Percentiles rank a stretch among this genome's conserved stretches.
These are phyloP conservation scores for Parafenestella ontariensis DNA, from an alignment of 2,329 filamentous ascomycete genomes.

Conservation along the genomic window DNA sequence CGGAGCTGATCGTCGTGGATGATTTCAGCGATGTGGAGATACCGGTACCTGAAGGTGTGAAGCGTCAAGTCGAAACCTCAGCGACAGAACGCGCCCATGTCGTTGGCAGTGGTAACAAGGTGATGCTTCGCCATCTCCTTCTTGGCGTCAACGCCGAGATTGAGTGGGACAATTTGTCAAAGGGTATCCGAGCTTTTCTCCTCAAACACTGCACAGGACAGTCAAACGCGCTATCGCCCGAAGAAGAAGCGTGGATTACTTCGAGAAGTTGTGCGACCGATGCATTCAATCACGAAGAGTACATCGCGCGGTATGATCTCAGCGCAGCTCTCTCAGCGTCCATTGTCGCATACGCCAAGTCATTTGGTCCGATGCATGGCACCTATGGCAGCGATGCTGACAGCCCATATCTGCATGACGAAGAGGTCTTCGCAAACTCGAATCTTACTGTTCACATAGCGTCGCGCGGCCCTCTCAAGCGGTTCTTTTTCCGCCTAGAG, in stretches of 20 bases:
- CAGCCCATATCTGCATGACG: conserved; percentile 26
- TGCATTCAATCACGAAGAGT: conserved; percentile 29
- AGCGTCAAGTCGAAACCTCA: background rate
- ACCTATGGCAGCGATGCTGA: conserved; percentile 54
- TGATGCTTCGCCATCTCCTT: conserved; percentile 53
- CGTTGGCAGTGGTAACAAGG: conserved; percentile 35
- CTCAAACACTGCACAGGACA: conserved; percentile 44
- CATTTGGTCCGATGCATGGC: background rate
- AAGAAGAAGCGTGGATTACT: conserved; percentile 46
- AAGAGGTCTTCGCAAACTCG: conserved; percentile 31
- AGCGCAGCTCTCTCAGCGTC: conserved; percentile 41
- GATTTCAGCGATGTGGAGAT: background rate
- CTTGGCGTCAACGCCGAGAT: conserved; percentile 55
- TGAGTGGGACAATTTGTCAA: conserved; percentile 56
- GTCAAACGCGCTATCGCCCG: background rate
- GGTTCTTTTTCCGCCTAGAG: conserved; percentile 49
- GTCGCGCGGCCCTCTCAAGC: conserved; percentile 19
- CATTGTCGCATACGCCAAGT: conserved; percentile 13
- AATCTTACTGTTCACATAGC: background rate
- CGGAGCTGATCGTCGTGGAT: conserved; percentile 15
- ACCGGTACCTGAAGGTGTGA: background rate
- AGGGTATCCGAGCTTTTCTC: conserved; percentile 50
- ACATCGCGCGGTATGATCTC: conserved; percentile 54
- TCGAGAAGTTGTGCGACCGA: conserved; percentile 42
- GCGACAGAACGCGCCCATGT: conserved; percentile 1